phyloP scores from a whole-genome alignment of 345 rosid genomes.

The Linum trigynum region DNA sequence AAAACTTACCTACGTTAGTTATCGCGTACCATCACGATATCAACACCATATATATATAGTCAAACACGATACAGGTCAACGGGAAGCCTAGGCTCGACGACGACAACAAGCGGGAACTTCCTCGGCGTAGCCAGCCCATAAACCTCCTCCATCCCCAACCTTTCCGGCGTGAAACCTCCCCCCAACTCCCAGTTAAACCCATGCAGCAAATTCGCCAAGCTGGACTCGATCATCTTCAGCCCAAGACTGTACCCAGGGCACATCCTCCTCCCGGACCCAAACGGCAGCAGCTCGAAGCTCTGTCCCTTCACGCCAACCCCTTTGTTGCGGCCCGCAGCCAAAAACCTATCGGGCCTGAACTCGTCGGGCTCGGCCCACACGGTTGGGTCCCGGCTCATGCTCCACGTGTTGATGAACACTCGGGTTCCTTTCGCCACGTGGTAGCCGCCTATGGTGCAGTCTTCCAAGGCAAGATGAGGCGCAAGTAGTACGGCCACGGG shows the following conservation, averaged over 20 bases:
- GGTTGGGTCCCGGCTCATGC: constrained; percentile 21
- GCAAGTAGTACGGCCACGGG: constrained; percentile 16
- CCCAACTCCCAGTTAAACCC: constrained; percentile 26
- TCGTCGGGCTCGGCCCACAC: constrained; percentile 17
- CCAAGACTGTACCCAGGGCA: constrained; percentile 29
- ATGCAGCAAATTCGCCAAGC: constrained; percentile 23
- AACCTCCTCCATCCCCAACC: constrained; percentile 21
- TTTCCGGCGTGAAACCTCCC: constrained; percentile 6
- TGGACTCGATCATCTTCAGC: constrained; percentile 15
- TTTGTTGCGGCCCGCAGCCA: neutral
- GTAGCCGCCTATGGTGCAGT: constrained; percentile 15
- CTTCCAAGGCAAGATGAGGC: constrained; percentile 13
- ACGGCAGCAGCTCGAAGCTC: constrained; percentile 26
- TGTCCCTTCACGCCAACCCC: constrained; percentile 18
- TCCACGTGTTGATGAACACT: constrained; percentile 22
- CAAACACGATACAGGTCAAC: constrained; percentile 4
- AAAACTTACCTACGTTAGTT: no score
- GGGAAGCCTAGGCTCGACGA: constrained; percentile 15
- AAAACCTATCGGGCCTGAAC: constrained; percentile 25
- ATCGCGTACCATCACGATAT: no score
- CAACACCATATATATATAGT: neutral
- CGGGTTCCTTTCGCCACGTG: constrained; percentile 15
- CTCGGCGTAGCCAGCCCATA: constrained; percentile 20
- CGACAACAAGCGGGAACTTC: constrained; percentile 12
- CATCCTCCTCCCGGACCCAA: constrained; percentile 31